Evolutionary conservation across 2,329 filamentous ascomycete species (phyloP).

Genomic region (Cryoendolithus antarcticus): DNA sequence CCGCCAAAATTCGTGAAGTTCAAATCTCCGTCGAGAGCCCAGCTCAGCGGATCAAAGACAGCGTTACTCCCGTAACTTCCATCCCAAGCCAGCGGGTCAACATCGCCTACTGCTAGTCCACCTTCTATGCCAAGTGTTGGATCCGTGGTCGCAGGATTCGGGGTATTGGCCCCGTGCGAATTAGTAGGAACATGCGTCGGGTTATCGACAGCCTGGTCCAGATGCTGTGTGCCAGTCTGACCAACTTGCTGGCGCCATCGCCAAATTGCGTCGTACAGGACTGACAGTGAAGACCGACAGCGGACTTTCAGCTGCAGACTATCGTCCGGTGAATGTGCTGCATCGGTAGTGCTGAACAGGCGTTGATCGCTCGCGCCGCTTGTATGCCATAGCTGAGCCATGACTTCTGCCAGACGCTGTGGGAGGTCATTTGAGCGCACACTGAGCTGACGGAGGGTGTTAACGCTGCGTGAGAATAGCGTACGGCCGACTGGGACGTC

Average conservation of each 20-base stretch:
- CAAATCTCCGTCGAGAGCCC: constrained; percentile 79
- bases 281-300: constrained; percentile 72
- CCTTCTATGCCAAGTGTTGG: neutral
- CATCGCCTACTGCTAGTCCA: constrained; percentile 9
- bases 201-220: constrained; percentile 59
- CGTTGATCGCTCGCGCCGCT: constrained; percentile 21
- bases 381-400: constrained; percentile 75
- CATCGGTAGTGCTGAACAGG: constrained; percentile 19
- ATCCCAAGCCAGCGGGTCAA: constrained; percentile 20
- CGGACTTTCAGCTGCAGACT: constrained; percentile 70
- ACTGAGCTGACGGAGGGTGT: constrained; percentile 58
- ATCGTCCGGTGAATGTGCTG: constrained; percentile 42
- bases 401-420: constrained; percentile 69
- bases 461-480: constrained; percentile 60
- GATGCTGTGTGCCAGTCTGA: constrained; percentile 32
- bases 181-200: constrained; percentile 43
- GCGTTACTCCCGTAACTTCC: constrained; percentile 47
- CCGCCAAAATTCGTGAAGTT: constrained; percentile 48
- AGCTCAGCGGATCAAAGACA: constrained; percentile 84
- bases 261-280: constrained; percentile 77
- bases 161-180: constrained; percentile 14
- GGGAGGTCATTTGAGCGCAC: constrained; percentile 68
- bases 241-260: constrained; percentile 67
- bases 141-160: constrained; percentile 8
- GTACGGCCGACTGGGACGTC: constrained; percentile 55